These are phyloP conservation scores for Cutaneotrichosporon sp. DNA, from an alignment of 1,284 basidiomycete genomes.

Conservation along the genomic window DNA sequence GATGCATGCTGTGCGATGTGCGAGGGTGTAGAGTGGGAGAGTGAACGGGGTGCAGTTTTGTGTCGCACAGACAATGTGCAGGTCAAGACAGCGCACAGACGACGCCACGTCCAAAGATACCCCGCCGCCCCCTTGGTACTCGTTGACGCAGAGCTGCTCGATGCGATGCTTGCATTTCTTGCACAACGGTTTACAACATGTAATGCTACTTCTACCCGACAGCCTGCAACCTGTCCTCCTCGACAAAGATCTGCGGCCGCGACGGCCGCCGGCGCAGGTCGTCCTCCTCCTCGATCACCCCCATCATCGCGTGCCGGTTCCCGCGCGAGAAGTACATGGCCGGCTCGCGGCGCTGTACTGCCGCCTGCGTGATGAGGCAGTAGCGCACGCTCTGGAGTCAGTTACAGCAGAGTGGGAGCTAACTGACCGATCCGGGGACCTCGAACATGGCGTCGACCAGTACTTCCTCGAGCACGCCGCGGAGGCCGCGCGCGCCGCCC, in stretches of 20 bases:
- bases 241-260: slow-evolving; percentile 10
- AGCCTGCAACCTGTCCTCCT: slow-evolving; percentile 21
- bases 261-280: slow-evolving; percentile 14
- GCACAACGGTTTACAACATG: slow-evolving; percentile 7
- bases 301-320: slow-evolving; percentile 61
- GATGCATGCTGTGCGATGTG: too few relatives aligned
- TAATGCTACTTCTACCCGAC: slow-evolving; percentile 13
- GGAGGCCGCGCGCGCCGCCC: slow-evolving; percentile 83
- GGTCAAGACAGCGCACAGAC: too few relatives aligned
- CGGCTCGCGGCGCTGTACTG: slow-evolving; percentile 58
- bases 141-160: too few relatives aligned
- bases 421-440: slow-evolving; percentile 70
- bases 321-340: slow-evolving; percentile 66
- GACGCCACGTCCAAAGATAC: too few relatives aligned
- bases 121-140: too few relatives aligned
- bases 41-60: too few relatives aligned
- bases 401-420: neutral
- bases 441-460: slow-evolving; percentile 88
- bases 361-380: slow-evolving; percentile 63
- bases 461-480: slow-evolving; percentile 87
- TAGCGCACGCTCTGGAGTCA: slow-evolving; percentile 60
- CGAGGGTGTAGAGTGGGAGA: too few relatives aligned
- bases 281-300: slow-evolving; percentile 62
- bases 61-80: too few relatives aligned
- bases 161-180: neutral